These are phyloP conservation scores for Spatholobus suberectus DNA, from an alignment of 306 rosid genomes.

Conservation along the genomic window DNA sequence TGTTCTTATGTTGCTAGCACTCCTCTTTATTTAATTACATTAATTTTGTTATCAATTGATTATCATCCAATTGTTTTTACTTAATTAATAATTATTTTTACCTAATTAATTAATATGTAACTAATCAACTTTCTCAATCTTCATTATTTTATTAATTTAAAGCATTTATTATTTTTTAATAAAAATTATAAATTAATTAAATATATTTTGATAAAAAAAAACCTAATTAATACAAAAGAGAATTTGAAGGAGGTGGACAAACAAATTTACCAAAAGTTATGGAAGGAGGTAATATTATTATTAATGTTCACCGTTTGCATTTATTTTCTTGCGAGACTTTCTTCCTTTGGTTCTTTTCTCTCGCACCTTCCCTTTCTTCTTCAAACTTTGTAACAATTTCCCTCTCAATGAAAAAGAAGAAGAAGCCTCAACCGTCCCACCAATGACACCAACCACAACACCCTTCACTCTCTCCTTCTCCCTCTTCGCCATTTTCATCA, in stretches of 20 bases:
- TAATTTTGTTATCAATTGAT: too few species aligned
- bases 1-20: too few species aligned
- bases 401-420: slow-evolving; percentile 51
- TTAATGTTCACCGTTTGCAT: background rate
- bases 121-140: too few species aligned
- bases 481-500: slow-evolving; percentile 2
- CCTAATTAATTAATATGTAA: too few species aligned
- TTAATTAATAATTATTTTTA: too few species aligned
- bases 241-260: too few species aligned
- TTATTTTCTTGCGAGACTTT: background rate
- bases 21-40: too few species aligned
- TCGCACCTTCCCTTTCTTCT: background rate
- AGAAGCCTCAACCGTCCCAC: slow-evolving; percentile 2
- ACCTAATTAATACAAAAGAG: too few species aligned
- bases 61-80: too few species aligned
- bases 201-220: background rate
- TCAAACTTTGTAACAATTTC: slow-evolving; percentile 16
- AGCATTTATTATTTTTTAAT: too few species aligned
- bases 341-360: background rate
- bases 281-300: background rate
- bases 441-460: slow-evolving; percentile 49
- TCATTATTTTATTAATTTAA: too few species aligned
- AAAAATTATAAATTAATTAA: background rate
- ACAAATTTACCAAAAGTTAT: background rate
- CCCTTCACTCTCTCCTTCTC: slow-evolving; percentile 7